Percentiles rank a stretch among this genome's conserved stretches.
Evolutionary conservation across 2,329 filamentous ascomycete species (phyloP).

Genomic region (Ceratocystis lukuohia): DNA sequence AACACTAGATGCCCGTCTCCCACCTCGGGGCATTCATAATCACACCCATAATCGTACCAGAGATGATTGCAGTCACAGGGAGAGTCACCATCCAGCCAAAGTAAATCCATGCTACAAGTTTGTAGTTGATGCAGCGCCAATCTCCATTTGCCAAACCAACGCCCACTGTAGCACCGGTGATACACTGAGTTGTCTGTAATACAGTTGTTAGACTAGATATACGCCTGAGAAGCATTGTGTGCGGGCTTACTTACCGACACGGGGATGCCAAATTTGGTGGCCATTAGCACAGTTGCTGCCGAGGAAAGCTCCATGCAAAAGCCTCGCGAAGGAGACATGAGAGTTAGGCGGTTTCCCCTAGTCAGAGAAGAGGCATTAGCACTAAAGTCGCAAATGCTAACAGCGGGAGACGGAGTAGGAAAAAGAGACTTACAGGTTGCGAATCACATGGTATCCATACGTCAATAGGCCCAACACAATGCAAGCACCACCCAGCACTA

Average conservation of each 20-base stretch:
- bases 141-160: conserved; percentile 40
- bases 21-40: conserved; percentile 40
- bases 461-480: conserved; percentile 46
- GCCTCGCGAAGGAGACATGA: conserved; percentile 40
- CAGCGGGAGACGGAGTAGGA: not conserved
- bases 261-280: conserved; percentile 38
- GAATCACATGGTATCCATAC: conserved; percentile 52
- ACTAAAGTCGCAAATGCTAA: not conserved
- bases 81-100: conserved; percentile 39
- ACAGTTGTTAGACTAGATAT: not conserved
- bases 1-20: conserved; percentile 11
- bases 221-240: not conserved
- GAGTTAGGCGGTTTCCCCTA: conserved; percentile 39
- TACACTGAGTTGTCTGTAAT: conserved; percentile 36
- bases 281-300: conserved; percentile 40
- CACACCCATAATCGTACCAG: conserved; percentile 40
- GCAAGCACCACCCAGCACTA: conserved; percentile 34
- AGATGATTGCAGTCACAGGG: conserved; percentile 36
- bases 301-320: conserved; percentile 39
- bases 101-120: conserved; percentile 35
- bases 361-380: not conserved
- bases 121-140: conserved; percentile 36
- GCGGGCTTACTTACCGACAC: conserved; percentile 27
- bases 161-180: conserved; percentile 38
- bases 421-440: conserved; percentile 28